Conservation (phyloP, 192 early-diverging fungal genomes). For the Linderina pennispora region DNA sequence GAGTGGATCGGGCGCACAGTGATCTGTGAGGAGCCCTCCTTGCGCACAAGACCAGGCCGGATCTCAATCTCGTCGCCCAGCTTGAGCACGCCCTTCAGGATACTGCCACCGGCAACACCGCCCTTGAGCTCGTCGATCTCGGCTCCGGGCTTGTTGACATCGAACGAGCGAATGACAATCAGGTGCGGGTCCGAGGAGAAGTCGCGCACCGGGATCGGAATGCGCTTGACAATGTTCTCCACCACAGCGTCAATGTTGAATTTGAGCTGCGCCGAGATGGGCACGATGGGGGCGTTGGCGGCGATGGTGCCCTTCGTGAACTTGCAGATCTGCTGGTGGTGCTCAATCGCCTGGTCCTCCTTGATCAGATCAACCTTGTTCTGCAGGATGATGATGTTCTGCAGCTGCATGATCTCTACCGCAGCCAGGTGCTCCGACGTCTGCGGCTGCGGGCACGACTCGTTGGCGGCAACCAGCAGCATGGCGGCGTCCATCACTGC, state of each 20-base stretch:
- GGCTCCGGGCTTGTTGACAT: slow-evolving; percentile 97
- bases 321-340: slow-evolving; percentile 84
- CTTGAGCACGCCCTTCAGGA: slow-evolving; percentile 84
- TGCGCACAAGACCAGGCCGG: slow-evolving; percentile 88
- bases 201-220: slow-evolving; percentile 91
- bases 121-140: slow-evolving; percentile 90
- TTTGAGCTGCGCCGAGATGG: slow-evolving; percentile 97
- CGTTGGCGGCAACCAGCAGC: slow-evolving; percentile 96
- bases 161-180: slow-evolving; percentile 98
- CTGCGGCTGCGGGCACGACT: slow-evolving; percentile 98
- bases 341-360: slow-evolving; percentile 83
- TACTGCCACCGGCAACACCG: slow-evolving; percentile 96
- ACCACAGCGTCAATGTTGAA: slow-evolving; percentile 98
- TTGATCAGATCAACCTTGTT: slow-evolving; percentile 99
- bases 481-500: slow-evolving; percentile 99
- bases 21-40: slow-evolving; percentile 79
- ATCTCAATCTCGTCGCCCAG: slow-evolving; percentile 95
- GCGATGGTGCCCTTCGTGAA: slow-evolving; percentile 96
- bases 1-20: slow-evolving; percentile 83
- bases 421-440: slow-evolving; percentile 98
- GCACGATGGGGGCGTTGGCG: slow-evolving; percentile 91
- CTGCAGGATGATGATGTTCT: slow-evolving; percentile 95
- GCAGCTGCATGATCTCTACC: slow-evolving; percentile 97
- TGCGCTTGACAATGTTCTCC: slow-evolving; percentile 95
- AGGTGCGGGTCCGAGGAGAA: slow-evolving; percentile 86